Base-by-base conservation (phyloP, 345 rosid species). In the Camelina sativa region DNA sequence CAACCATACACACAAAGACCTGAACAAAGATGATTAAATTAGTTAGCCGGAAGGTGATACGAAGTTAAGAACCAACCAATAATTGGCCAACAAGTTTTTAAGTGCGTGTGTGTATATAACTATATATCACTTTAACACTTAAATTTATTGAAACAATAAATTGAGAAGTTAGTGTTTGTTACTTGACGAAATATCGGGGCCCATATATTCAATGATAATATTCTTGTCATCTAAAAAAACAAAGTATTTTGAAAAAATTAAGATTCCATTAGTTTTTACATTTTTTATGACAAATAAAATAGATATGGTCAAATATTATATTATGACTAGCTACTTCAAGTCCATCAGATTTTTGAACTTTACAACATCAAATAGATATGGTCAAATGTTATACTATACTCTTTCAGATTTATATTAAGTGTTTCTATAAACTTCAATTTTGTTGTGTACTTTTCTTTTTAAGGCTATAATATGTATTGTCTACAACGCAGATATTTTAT, bases 61-160 rank as follows among this genome's bases (percentile, higher is more conserved):
- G 37, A 34, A 47, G 48, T 47, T 59, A 47, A 13, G 48, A 22
- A 34, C 55, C 58, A 59, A 58, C 65, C 30, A 57, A 69, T 44
- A 20, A 57, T 19, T 44, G 15, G 8, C 17, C 19, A 5, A 47
- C 12, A 41, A 7, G 13, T 19, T 53, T 23, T 12, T 28, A 28
- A 28, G 5, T 28, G 11, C 11, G 57, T 52, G 55, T 51, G 56
- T 51, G 55, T 51, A 5, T 11, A 3, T 25, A 64, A n/a, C n/a
- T n/a, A 20, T 65, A 50, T 34, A 19, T 50, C 8, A 6, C 16
- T 12, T 66, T 35, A 22, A 19, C 6, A 37, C 22, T 52, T 66
- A 6, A 16, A 55, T 56, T 23, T 41, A 65, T 65, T 30, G 69
- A 65, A 65, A 23, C 25, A 41, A 28, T 28, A 28, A 55, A 16